Percentiles rank a stretch among this genome's conserved stretches.
These are phyloP conservation scores for Anthostomella pinea DNA, from an alignment of 2,329 filamentous ascomycete genomes.

Conservation along the genomic window DNA sequence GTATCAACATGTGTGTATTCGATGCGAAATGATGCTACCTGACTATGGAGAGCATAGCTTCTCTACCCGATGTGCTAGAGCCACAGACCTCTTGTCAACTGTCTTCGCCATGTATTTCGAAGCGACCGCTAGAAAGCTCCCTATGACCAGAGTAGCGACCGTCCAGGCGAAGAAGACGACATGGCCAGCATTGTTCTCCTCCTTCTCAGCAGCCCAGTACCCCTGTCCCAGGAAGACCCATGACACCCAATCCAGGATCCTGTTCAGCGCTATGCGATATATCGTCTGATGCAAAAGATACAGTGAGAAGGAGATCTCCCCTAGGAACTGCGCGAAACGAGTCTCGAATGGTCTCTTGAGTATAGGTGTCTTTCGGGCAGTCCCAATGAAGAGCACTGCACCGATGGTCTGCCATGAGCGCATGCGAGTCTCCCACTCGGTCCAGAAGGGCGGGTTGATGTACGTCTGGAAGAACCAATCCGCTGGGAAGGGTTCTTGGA, in stretches of 20 bases:
- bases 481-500: conserved; percentile 41
- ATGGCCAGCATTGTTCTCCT: conserved; percentile 1
- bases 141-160: neutral
- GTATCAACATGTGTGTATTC: too few species aligned
- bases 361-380: conserved; percentile 1
- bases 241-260: conserved; percentile 1
- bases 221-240: conserved; percentile 1
- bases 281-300: conserved; percentile 4
- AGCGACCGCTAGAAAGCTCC: neutral
- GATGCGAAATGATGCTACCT: too few species aligned
- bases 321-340: conserved; percentile 1
- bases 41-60: conserved; percentile 2
- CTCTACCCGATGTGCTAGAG: conserved; percentile 2
- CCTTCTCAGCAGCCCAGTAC: conserved; percentile 2
- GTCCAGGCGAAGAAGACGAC: conserved; percentile 1
- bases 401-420: conserved; percentile 5
- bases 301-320: conserved; percentile 3
- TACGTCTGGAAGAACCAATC: conserved; percentile 4
- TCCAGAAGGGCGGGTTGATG: conserved; percentile 4
- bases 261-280: conserved; percentile 3
- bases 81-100: conserved; percentile 2
- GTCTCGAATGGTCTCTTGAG: conserved; percentile 4
- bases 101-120: conserved; percentile 1
- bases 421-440: conserved; percentile 3
- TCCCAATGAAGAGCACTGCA: conserved; percentile 2